These are phyloP conservation scores for Exutisphaerella laricina DNA, from an alignment of 2,329 filamentous ascomycete genomes.

Conservation along the genomic window DNA sequence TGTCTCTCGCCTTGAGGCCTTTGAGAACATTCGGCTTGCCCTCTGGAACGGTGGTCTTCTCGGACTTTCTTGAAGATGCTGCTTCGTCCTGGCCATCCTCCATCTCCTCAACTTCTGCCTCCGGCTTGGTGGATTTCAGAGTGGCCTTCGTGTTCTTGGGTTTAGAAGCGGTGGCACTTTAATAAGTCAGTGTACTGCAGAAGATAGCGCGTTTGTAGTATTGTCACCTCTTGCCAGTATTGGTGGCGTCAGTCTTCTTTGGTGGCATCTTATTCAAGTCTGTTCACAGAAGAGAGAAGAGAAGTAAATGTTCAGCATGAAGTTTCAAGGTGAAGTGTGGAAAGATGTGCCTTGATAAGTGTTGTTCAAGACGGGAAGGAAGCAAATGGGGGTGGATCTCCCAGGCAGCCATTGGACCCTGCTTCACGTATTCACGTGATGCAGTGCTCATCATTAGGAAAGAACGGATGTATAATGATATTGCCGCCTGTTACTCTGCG, in stretches of 20 bases:
- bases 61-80: slow-evolving; percentile 2
- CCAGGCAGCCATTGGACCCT: background rate
- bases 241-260: background rate
- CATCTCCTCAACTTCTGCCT: too few species aligned
- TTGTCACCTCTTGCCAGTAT: background rate
- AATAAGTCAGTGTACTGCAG: background rate
- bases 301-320: too few species aligned
- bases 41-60: slow-evolving; percentile 4
- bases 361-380: background rate
- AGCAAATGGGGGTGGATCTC: background rate
- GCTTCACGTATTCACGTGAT: background rate
- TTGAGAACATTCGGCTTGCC: slow-evolving; percentile 6
- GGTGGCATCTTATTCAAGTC: too few species aligned
- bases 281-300: too few species aligned
- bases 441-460: background rate
- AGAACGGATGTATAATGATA: background rate
- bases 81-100: background rate
- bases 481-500: background rate
- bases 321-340: background rate
- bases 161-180: background rate
- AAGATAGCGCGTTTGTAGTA: background rate
- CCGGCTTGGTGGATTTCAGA: background rate
- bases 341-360: background rate
- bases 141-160: background rate
- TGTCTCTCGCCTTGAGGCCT: slow-evolving; percentile 10